A percentile compares a stretch with the other conserved stretches of the same genome.
phyloP scores from a whole-genome alignment of 257 asterid genomes.

The Datura wrightii region DNA sequence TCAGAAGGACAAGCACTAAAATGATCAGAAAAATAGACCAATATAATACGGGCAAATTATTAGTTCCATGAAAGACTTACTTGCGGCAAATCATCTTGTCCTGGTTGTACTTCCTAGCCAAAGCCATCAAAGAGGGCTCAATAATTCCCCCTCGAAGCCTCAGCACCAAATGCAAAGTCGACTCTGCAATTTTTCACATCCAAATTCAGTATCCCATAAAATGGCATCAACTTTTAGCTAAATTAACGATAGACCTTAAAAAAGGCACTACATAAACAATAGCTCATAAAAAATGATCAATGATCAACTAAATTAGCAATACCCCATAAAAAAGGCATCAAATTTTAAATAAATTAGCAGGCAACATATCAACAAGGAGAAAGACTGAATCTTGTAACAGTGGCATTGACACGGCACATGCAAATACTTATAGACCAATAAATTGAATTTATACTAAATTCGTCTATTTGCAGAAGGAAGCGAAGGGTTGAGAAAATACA shows the following conservation, averaged over 20 bases:
- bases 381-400: not conserved
- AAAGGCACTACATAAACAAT: no score
- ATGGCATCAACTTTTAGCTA: not conserved
- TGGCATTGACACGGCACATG: not conserved
- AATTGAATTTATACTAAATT: not conserved
- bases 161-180: conserved; percentile 50
- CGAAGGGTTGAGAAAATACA: not conserved
- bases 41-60: not conserved
- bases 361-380: not conserved
- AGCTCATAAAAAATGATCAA: not conserved
- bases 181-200: conserved; percentile 34
- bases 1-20: not conserved
- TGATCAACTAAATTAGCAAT: not conserved
- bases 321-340: not conserved
- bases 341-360: not conserved
- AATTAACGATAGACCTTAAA: not conserved
- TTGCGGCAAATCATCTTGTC: conserved; percentile 57
- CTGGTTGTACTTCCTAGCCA: conserved; percentile 50
- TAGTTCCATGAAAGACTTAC: conserved; percentile 22
- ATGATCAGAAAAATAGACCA: not conserved
- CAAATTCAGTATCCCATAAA: not conserved
- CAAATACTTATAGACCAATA: not conserved
- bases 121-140: conserved; percentile 51
- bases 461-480: no score
- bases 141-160: conserved; percentile 56